Conservation (phyloP, 352 stramenopile genomes). For the Phytopythium helicoides region DNA sequence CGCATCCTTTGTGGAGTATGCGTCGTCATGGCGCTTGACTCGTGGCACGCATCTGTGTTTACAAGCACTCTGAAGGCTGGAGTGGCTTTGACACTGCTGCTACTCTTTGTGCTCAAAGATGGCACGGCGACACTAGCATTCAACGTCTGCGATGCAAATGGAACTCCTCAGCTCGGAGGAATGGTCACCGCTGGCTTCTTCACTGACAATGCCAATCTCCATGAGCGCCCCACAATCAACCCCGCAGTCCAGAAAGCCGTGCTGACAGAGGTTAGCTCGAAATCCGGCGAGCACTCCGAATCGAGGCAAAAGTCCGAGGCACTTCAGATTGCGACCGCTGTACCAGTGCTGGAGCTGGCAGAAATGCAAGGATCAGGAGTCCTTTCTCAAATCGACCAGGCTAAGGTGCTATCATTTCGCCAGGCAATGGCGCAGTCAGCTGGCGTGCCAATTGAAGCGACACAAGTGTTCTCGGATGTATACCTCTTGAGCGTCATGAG, state of each 20-base stretch:
- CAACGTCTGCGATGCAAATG: conserved; percentile 22
- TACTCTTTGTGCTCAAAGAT: conserved; percentile 34
- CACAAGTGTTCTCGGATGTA: conserved; percentile 49
- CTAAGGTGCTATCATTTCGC: conserved; percentile 46
- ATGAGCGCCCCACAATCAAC: background rate
- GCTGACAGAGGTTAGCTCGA: too few species aligned
- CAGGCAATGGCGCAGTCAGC: conserved; percentile 45
- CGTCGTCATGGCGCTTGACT: conserved; percentile 31
- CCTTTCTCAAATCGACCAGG: conserved; percentile 28
- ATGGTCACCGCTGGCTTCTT: conserved; percentile 19
- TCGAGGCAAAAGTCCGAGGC: too few species aligned
- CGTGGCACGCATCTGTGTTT: conserved; percentile 18
- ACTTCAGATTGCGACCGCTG: background rate
- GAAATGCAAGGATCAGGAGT: conserved; percentile 10
- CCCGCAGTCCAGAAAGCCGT: too few species aligned
- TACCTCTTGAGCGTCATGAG: conserved; percentile 60
- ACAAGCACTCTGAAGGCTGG: conserved; percentile 32
- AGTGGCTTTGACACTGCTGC: conserved; percentile 28
- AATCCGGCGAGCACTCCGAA: too few species aligned
- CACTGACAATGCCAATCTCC: conserved; percentile 5
- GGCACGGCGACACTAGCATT: conserved; percentile 42
- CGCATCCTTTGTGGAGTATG: conserved; percentile 38
- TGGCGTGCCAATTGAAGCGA: conserved; percentile 26
- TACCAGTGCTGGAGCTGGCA: background rate
- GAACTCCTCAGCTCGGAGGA: conserved; percentile 7